A percentile compares a stretch with the other conserved stretches of the same genome.
Conservation (phyloP, 2,329 filamentous ascomycete species). For the Bisporella sp. region DNA sequence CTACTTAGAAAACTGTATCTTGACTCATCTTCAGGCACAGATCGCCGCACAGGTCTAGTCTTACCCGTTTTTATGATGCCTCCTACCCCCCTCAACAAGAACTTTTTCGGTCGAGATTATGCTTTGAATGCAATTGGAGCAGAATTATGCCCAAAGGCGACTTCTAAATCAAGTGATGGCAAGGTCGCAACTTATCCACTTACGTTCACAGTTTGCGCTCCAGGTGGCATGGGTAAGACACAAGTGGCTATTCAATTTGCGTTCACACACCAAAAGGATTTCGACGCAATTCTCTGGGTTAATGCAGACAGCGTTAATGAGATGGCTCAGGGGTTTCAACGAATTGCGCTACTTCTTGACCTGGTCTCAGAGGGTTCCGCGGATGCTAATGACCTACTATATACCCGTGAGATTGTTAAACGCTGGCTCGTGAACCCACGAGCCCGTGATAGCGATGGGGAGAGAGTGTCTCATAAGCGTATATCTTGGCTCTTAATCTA, state of each 20-base stretch:
- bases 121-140: not conserved
- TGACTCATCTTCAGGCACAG: too few relatives aligned
- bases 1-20: too few relatives aligned
- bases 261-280: conserved; percentile 14
- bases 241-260: conserved; percentile 24
- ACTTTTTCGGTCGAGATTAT: not conserved
- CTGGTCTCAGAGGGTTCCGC: conserved; percentile 18
- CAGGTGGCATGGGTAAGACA: conserved; percentile 24
- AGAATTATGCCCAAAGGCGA: not conserved
- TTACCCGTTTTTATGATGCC: not conserved
- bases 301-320: conserved; percentile 22
- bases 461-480: not conserved
- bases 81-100: not conserved
- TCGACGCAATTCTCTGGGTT: conserved; percentile 29
- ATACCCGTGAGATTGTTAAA: conserved; percentile 7
- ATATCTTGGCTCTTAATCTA: conserved; percentile 21
- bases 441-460: not conserved
- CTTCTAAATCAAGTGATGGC: too few relatives aligned
- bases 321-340: conserved; percentile 18
- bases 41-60: not conserved
- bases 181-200: too few relatives aligned
- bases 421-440: conserved; percentile 9
- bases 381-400: conserved; percentile 12
- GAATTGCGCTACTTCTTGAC: conserved; percentile 19
- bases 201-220: conserved; percentile 15